Base-by-base conservation (phyloP, 2,329 filamentous ascomycete species). In the Colletotrichum tabaci region DNA sequence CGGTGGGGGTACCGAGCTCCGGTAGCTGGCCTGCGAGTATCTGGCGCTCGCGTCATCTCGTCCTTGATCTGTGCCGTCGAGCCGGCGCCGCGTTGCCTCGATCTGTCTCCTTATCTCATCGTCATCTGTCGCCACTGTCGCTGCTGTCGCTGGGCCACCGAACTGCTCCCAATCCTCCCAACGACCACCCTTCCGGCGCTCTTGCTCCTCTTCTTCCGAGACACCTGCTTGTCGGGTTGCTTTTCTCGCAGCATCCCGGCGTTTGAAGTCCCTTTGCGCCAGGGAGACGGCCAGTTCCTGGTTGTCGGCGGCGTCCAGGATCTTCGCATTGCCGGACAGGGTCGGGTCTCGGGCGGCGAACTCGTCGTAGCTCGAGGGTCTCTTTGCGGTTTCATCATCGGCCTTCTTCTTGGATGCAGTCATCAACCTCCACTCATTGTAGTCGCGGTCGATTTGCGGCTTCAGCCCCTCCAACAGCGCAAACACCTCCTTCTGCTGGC, bases 391-490 rank as follows among this genome's bases (percentile, higher is more conserved):
- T 50, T 77, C 49, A 60, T 72, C 16, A 52, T 56, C 69, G 74
- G 73, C 65, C 64, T 75, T 74, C 70, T 80, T 78, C 75, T 80
- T 83, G 30, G 80, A 81, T 10, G 84, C 82, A 55, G 86, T 83
- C 84, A 87, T 84, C 67, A 89, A 87, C 69, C 87, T 80, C 88
- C 93, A 96, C 66, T 88, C 87, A n/a, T 91, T 87, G 78, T 94
- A 91, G 16, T 92, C 88, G 73, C 87, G 87, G 56, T 92, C 90
- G 65, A 99, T 93, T 21, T 91, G 88, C 0, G 94, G 94, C 77
- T 95, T 96, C 67, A 98, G 86, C 10, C 87, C 83, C 80, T 98
- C 95, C 40, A 99, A 86, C 74, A 91, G 89, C 72, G 87, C 85
- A 16, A 97, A 81, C 21, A 94, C 92, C 47, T 73, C 73, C 13